phyloP scores from a whole-genome alignment of 1,139 yeast genomes.

The Debaryomycetaceae sp. region DNA sequence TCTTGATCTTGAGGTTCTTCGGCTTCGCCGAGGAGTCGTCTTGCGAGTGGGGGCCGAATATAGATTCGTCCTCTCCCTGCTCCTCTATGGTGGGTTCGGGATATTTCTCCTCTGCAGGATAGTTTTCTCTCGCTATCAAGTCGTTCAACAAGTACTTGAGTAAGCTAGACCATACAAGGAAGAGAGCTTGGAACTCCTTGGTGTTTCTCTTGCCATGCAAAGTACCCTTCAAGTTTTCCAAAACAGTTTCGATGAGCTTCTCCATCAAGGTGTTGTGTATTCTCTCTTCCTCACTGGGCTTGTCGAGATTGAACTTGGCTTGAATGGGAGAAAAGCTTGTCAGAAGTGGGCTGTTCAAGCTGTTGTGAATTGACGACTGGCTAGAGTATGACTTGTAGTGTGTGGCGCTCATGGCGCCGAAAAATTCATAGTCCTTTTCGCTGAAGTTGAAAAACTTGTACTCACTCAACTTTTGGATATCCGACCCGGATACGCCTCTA shows the following conservation, averaged over 20 bases:
- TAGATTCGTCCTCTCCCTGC: not conserved
- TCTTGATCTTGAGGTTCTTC: not conserved
- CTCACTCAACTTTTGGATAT: constrained; percentile 15
- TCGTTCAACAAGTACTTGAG: constrained; percentile 14
- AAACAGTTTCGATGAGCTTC: constrained; percentile 11
- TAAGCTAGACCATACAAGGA: constrained; percentile 17
- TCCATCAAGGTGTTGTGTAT: constrained; percentile 10
- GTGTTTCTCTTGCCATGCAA: constrained; percentile 3
- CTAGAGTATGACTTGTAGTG: constrained; percentile 14
- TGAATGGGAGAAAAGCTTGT: not conserved
- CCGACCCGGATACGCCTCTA: constrained; percentile 13
- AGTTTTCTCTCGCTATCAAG: not conserved
- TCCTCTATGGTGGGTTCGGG: not conserved
- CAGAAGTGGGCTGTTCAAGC: constrained; percentile 1
- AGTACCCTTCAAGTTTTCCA: constrained; percentile 12
- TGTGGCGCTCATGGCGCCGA: constrained; percentile 20
- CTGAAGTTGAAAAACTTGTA: constrained; percentile 22
- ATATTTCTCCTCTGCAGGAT: not conserved
- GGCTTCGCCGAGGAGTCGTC: not conserved
- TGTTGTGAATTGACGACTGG: constrained; percentile 4
- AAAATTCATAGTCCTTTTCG: constrained; percentile 23
- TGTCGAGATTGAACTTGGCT: not conserved
- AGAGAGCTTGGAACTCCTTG: not conserved
- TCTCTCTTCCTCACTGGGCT: not conserved
- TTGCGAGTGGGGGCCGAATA: not conserved